Conservation (phyloP, 306 rosid genomes). For the Trifolium fragiferum region DNA sequence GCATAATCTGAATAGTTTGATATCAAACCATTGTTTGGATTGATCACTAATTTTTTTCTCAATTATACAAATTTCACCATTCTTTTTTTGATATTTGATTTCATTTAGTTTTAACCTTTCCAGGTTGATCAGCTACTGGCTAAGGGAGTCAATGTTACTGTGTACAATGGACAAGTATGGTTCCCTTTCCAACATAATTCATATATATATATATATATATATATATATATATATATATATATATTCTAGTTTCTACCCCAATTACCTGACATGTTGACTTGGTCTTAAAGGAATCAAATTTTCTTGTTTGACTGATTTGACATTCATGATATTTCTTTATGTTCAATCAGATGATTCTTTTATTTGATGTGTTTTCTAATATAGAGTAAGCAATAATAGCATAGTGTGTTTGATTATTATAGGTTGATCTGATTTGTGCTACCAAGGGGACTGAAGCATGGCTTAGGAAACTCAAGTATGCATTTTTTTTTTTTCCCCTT, state of each 20-base stretch:
- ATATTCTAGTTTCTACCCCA: neutral
- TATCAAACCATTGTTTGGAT: neutral
- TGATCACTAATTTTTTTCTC: neutral
- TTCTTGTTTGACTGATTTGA: slow-evolving; percentile 32
- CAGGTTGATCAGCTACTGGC: slow-evolving; percentile 86
- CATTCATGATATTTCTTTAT: slow-evolving; percentile 5
- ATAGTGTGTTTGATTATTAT: slow-evolving; percentile 35
- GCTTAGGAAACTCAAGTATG: slow-evolving; percentile 79
- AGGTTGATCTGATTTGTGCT: slow-evolving; percentile 90
- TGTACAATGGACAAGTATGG: slow-evolving; percentile 90
- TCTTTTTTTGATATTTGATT: neutral
- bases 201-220: no score
- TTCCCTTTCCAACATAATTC: slow-evolving; percentile 16
- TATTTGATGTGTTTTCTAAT: neutral
- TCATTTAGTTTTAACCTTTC: neutral
- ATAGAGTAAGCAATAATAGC: slow-evolving; percentile 15
- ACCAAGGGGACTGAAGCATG: slow-evolving; percentile 92
- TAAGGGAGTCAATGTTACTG: slow-evolving; percentile 81
- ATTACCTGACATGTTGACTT: slow-evolving; percentile 18
- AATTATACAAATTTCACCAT: neutral
- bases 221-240: no score
- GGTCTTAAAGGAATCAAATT: slow-evolving; percentile 14
- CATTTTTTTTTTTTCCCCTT: neutral
- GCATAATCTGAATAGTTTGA: neutral
- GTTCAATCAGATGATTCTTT: neutral